Percentiles rank a stretch among this genome's conserved stretches.
Evolutionary conservation across 495 filamentous ascomycete genomes (phyloP).

Genomic region (Podospora tetraspora): DNA sequence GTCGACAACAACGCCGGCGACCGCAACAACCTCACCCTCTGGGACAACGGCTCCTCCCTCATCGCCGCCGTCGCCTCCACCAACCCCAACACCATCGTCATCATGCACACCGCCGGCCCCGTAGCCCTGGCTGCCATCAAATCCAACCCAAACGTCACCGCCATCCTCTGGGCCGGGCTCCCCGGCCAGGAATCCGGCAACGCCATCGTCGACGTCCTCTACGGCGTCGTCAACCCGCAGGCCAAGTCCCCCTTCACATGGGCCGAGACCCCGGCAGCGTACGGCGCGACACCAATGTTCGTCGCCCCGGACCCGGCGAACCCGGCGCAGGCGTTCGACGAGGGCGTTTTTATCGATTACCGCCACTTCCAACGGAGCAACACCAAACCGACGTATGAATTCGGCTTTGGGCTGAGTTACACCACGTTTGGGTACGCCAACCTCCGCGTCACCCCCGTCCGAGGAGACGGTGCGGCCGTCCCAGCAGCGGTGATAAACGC

Average conservation of each 20-base stretch:
- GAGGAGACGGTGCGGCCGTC: neutral
- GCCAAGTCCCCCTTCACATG: slow-evolving; percentile 54
- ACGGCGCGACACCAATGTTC: slow-evolving; percentile 39
- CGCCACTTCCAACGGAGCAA: slow-evolving; percentile 44
- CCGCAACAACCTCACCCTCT: slow-evolving; percentile 44
- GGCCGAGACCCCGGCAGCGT: slow-evolving; percentile 44
- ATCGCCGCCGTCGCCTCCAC: slow-evolving; percentile 44
- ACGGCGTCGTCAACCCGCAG: slow-evolving; percentile 45
- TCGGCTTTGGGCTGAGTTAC: slow-evolving; percentile 47
- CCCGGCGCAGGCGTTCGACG: slow-evolving; percentile 39
- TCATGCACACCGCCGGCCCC: slow-evolving; percentile 51
- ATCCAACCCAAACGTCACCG: slow-evolving; percentile 53
- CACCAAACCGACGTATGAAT: slow-evolving; percentile 44
- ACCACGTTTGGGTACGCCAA: slow-evolving; percentile 38
- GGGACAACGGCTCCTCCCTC: slow-evolving; percentile 48
- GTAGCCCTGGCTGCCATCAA: slow-evolving; percentile 43
- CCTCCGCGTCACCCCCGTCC: slow-evolving; percentile 11
- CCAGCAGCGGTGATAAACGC: slow-evolving; percentile 17
- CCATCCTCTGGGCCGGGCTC: slow-evolving; percentile 50
- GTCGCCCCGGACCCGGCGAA: slow-evolving; percentile 25
- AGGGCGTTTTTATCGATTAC: slow-evolving; percentile 52
- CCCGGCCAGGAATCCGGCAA: slow-evolving; percentile 55
- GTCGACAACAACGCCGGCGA: slow-evolving; percentile 56
- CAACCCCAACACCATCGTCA: slow-evolving; percentile 51
- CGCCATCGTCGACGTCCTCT: slow-evolving; percentile 47